Base-by-base conservation (phyloP, 768 basidiomycete genomes). In the Hypholoma fasciculare region DNA sequence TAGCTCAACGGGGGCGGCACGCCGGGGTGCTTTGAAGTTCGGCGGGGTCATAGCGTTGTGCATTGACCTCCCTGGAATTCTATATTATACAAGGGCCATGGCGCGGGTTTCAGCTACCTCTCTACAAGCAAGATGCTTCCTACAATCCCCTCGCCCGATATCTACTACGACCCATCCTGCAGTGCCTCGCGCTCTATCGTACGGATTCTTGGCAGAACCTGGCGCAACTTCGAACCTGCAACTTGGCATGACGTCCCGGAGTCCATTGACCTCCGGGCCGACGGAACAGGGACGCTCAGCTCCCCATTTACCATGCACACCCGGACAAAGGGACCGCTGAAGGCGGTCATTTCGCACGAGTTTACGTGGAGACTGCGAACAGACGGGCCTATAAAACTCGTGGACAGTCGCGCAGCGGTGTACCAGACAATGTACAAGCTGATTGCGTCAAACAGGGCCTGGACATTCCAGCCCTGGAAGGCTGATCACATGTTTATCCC, bases 351-450 rank as follows among this genome's bases (percentile, higher is more conserved):
- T 17, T 38, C 27, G 19, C 51, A 57, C 1, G 39, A 53, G 4
- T 61, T 61, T 37, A 54, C 40, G 34, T 61, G 60, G 60, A 49
- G 13, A 34, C 56, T 61, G 17, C 43, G 37, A 19, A 39, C 56
- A 8, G 52, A 61, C 14, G 60, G 56, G 6, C 60, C 60, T 3
- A 38, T 56, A 19, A 56, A 56, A 4, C 53, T 57, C 51, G 60
- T 57, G 20, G 60, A 46, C 5, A 57, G 57, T 38, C 52, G 57
- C 27, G 39, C 23, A 16, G 56, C 55, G 11, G 30, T 61, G 13
- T 57, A 53, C 16, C 34, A 43, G 7, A 57, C 56, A 11, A 61
- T 61, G 27, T 52, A 56, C 36, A 57, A 51, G 40, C 30, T 61
- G 23, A 57, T 57, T 14, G 16, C 36, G 16, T 61, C 60, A 4